Evolutionary conservation across 2,329 filamentous ascomycete genomes (phyloP).

Genomic region (Xylaria multiplex): DNA sequence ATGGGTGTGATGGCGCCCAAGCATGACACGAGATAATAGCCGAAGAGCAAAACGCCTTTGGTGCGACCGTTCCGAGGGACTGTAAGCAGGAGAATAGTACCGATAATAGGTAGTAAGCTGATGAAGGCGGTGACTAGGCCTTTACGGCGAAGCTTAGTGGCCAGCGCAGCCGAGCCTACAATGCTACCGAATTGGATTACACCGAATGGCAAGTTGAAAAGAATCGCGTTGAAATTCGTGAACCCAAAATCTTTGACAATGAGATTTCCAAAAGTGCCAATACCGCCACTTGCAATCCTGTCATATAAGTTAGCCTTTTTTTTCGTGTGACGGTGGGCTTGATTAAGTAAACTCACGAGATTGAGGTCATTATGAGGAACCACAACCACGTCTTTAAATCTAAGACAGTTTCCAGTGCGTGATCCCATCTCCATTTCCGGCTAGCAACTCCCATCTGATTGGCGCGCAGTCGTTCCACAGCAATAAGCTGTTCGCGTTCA

Average conservation of each 20-base stretch:
- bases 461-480: conserved; percentile 74
- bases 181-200: conserved; percentile 50
- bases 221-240: conserved; percentile 52
- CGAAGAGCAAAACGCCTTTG: conserved; percentile 60
- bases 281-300: conserved; percentile 52
- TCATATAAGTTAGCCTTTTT: conserved; percentile 16
- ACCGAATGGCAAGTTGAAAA: conserved; percentile 55
- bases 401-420: conserved; percentile 61
- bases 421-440: conserved; percentile 74
- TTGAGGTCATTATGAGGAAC: conserved; percentile 68
- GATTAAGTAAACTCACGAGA: conserved; percentile 68
- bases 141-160: conserved; percentile 55
- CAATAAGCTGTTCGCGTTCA: conserved; percentile 72
- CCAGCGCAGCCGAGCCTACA: conserved; percentile 53
- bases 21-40: conserved; percentile 59
- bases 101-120: conserved; percentile 52
- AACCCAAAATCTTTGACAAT: conserved; percentile 56
- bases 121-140: conserved; percentile 56
- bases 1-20: conserved; percentile 60
- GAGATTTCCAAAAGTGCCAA: conserved; percentile 53
- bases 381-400: conserved; percentile 66
- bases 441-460: conserved; percentile 82
- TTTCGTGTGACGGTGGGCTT: not conserved
- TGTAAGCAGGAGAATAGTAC: conserved; percentile 60
- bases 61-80: conserved; percentile 54